A percentile compares a stretch with the other conserved stretches of the same genome.
Conservation (phyloP, 208 protist species). For the Leishmania turanica region DNA sequence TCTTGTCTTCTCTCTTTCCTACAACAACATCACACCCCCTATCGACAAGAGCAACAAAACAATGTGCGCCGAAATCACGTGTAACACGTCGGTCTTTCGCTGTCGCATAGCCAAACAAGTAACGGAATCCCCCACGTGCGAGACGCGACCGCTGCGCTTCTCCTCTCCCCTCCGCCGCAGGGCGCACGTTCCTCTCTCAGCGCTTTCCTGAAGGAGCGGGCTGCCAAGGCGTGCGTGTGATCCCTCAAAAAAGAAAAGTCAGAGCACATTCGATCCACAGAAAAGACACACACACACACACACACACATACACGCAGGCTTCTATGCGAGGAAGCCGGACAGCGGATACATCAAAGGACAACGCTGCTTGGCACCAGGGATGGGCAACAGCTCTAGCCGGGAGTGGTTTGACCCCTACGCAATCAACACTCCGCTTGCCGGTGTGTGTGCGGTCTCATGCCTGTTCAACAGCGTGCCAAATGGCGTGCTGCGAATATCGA, state of each 20-base stretch:
- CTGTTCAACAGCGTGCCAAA: slow-evolving; percentile 80
- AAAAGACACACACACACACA: neutral
- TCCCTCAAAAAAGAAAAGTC: neutral
- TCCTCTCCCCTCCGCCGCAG: neutral
- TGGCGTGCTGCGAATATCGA: slow-evolving; percentile 52
- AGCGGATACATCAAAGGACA: neutral
- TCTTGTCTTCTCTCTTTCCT: neutral
- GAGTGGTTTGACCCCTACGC: slow-evolving; percentile 53
- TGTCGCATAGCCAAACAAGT: neutral
- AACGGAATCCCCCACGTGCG: neutral
- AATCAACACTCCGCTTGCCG: slow-evolving; percentile 74
- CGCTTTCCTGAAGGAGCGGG: neutral
- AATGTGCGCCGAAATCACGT: neutral
- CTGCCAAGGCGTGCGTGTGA: neutral
- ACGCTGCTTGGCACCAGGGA: slow-evolving; percentile 8
- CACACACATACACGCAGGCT: neutral
- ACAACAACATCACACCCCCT: neutral
- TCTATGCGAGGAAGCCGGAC: too few relatives aligned
- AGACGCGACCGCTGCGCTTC: neutral
- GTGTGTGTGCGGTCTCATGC: slow-evolving; percentile 48
- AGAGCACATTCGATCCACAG: neutral
- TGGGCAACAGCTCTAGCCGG: slow-evolving; percentile 44
- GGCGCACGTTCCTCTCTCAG: neutral
- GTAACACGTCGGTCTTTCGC: neutral
- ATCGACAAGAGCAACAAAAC: neutral